A percentile compares a stretch with the other conserved stretches of the same genome.
Evolutionary conservation across 345 rosid species (phyloP).

Genomic region (Eucalyptus polyanthemos): DNA sequence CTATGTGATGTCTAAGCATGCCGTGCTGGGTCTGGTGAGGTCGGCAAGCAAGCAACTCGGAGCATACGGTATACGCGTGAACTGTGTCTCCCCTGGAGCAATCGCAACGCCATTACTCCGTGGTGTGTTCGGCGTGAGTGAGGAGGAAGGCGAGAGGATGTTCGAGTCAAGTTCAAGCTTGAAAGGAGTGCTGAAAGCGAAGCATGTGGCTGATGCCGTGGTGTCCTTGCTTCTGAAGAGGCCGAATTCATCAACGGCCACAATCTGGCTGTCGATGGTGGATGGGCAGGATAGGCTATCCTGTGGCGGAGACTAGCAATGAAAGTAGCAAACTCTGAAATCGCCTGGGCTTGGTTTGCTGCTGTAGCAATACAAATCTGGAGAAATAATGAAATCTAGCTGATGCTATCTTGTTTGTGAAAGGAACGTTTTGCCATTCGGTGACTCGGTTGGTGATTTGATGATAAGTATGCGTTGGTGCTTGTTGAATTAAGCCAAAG

Average conservation of each 20-base stretch:
- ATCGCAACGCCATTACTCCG: conserved; percentile 2
- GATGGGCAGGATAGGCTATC: not conserved
- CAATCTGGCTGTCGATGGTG: not conserved
- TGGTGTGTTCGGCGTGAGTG: not conserved
- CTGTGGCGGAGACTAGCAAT: not conserved
- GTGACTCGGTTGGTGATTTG: not conserved
- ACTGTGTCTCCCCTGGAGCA: not conserved
- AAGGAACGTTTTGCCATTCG: not conserved
- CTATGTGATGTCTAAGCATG: conserved; percentile 27
- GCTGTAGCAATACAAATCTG: not conserved
- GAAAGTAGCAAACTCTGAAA: not conserved
- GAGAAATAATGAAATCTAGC: not conserved
- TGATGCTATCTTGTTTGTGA: not conserved
- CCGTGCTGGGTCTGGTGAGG: conserved; percentile 20
- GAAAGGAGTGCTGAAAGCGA: not conserved
- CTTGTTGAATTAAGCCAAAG: not conserved
- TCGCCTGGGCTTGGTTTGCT: not conserved
- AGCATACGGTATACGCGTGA: not conserved
- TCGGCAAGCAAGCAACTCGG: not conserved
- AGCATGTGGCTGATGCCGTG: not conserved
- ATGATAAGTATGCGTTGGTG: not conserved
- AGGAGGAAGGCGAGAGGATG: not conserved
- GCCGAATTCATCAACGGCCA: not conserved
- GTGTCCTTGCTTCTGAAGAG: not conserved
- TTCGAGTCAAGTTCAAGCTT: not conserved